Evolutionary conservation across 768 basidiomycete species (phyloP), one percentile per base, ranked within the genome.

Genomic region (Dioszegia crocea): DNA sequence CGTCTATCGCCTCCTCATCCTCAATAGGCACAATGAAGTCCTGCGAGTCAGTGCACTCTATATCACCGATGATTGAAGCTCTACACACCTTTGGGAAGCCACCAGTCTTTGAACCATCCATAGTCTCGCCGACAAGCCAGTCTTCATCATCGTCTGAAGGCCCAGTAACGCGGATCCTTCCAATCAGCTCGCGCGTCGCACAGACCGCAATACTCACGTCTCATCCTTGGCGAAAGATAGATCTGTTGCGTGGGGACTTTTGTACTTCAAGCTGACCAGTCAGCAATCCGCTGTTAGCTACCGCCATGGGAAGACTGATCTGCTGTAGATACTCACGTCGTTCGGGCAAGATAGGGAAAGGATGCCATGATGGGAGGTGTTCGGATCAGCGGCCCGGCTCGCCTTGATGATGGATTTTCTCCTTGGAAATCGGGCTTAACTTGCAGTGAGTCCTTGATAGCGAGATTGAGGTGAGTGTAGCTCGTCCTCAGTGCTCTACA

Each of bases 161-260:
- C 1, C 75, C 75, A 1, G 70, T 73, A 8, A 76, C 75, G 38
- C 75, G 64, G 21, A 76, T 73, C 3, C 75, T 76, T 24, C 0
- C 36, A 10, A 33, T 56, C 40, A 65, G 56, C n/a, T 8, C 12
- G 33, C 29, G 26, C 9, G 46, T 16, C 30, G 27, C 30, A 5
- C 17, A 50, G n/a, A 53, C 19, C 53, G 19, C n/a, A 43, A 26
- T 2, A 64, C 70, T 70, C 61, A 76, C 75, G 71, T 74, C 47
- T 74, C 75, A 49, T 65, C 75, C 50, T 76, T 76, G 55, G 65
- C 69, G 55, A 76, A 76, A 17, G 73, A 75, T 3, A 76, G 64
- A 55, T 76, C 75, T 0, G 75, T 76, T 9, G 69, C 66, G 54
- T 76, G 75, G 11, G 75, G 75, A 4, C 70, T 71, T 49, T 75